Percentiles rank a stretch among this genome's conserved stretches.
Evolutionary conservation across 805 yeast species (phyloP).

Genomic region (Lachancea fermentati): DNA sequence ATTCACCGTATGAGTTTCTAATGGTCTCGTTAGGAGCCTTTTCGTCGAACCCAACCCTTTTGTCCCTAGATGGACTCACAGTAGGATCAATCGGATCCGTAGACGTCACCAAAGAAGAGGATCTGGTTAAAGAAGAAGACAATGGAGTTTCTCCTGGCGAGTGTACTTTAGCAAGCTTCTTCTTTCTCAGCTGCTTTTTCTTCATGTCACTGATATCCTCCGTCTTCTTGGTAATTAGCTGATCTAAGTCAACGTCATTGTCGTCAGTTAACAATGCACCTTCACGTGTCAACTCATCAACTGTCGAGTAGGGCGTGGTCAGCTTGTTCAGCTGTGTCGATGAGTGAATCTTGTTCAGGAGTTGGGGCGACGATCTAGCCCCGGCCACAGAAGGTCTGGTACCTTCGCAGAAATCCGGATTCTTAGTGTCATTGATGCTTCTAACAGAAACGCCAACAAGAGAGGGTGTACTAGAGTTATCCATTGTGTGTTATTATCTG

Average conservation of each 20-base stretch:
- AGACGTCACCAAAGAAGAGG: slow-evolving; percentile 22
- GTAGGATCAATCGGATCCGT: slow-evolving; percentile 25
- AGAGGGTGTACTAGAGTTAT: slow-evolving; percentile 19
- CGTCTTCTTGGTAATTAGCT: slow-evolving; percentile 17
- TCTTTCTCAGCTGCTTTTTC: slow-evolving; percentile 11
- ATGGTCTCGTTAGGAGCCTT: slow-evolving; percentile 13
- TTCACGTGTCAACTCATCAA: slow-evolving; percentile 31
- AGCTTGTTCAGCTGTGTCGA: slow-evolving; percentile 8
- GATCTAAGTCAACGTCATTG: slow-evolving; percentile 26
- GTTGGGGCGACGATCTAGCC: slow-evolving; percentile 10
- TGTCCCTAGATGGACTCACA: slow-evolving; percentile 4
- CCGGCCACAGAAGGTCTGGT: slow-evolving; percentile 4
- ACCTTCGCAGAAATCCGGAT: slow-evolving; percentile 19
- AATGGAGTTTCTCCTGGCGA: slow-evolving; percentile 3
- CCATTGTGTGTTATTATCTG: slow-evolving; percentile 2
- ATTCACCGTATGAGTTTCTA: slow-evolving; percentile 29
- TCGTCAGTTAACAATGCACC: slow-evolving; percentile 34
- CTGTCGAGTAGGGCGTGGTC: slow-evolving; percentile 22
- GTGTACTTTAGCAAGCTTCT: slow-evolving; percentile 8
- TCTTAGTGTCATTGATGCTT: slow-evolving; percentile 21
- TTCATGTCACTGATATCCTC: slow-evolving; percentile 16
- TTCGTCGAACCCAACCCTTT: not conserved
- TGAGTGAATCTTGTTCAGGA: slow-evolving; percentile 10
- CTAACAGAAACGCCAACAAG: slow-evolving; percentile 29
- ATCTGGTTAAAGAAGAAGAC: slow-evolving; percentile 12